Base-by-base conservation (phyloP, 371 early-diverging fungal species). In the Mortierella sp. region DNA sequence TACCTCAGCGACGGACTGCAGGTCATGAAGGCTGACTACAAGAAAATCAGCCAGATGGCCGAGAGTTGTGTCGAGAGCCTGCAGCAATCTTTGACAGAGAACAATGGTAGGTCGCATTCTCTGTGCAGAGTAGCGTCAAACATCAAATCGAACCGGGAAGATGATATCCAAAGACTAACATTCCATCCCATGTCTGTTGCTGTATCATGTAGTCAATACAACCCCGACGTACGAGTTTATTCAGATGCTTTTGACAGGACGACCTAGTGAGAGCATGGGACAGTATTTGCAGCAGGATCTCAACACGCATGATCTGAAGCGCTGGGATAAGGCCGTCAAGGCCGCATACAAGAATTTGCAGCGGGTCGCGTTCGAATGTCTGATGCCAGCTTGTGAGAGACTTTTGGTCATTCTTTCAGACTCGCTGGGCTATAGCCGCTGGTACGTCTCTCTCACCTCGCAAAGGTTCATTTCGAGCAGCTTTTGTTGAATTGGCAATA, bases 401-500 rank as follows among this genome's bases (percentile, higher is more conserved):
- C 69, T 81, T 4, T 31, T 81, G 68, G 55, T 81, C 22, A 77
- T 77, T 24, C 48, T 77, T 13, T 64, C 82, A 13, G 82, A 81
- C 47, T 68, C 74, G 39, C 68, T 81, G 24, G 82, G 77, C 8
- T 81, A 67, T 58, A 77, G 82, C 41, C 77, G 74, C 44, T 81
- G 82, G 82, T 71, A 65, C 50, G 74, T 43, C n/a, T 4, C 13
- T 31, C 40, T 34, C 26, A n/a, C n/a, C n/a, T n/a, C n/a, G n/a
- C n/a, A n/a, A n/a, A n/a, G n/a, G n/a, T n/a, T n/a, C n/a, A n/a
- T 34, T 24, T 14, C 0, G 26, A 19, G 9, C 7, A 26, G 16
- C n/a, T 13, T 26, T 37, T 19, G 13, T 19, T 41, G 24, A 9
- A 16, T 39, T 9, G 41, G 44, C 14, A 43, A 2, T 8, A 34